phyloP scores from a whole-genome alignment of 2,329 filamentous ascomycete species.

The Elsinoe batatas region DNA sequence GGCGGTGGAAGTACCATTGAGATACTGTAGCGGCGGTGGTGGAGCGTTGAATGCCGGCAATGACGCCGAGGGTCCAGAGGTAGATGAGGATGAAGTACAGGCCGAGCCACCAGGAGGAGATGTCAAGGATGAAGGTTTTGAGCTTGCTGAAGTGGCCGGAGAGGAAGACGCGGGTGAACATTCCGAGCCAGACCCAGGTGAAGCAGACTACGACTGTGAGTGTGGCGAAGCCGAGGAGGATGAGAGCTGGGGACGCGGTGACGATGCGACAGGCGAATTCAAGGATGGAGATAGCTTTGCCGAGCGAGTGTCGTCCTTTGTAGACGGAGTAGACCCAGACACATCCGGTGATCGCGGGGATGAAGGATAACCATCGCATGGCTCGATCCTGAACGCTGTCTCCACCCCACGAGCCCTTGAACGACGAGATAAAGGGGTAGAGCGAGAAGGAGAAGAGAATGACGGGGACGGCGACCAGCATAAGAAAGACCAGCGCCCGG shows the following conservation, averaged over 20 bases:
- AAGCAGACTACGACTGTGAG: slow-evolving; percentile 68
- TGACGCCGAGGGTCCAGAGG: slow-evolving; percentile 83
- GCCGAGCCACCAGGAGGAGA: slow-evolving; percentile 92
- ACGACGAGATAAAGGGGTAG: slow-evolving; percentile 85
- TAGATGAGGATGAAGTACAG: slow-evolving; percentile 87
- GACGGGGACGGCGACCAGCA: slow-evolving; percentile 74
- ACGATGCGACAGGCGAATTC: slow-evolving; percentile 88
- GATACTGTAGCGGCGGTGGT: slow-evolving; percentile 92
- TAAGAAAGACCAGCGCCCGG: slow-evolving; percentile 66
- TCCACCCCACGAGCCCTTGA: slow-evolving; percentile 66
- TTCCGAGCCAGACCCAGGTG: slow-evolving; percentile 93
- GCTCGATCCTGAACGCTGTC: slow-evolving; percentile 70
- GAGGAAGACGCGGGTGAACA: slow-evolving; percentile 93
- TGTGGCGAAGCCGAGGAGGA: slow-evolving; percentile 72
- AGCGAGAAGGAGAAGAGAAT: slow-evolving; percentile 82
- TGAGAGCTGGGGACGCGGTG: slow-evolving; percentile 69
- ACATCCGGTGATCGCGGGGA: slow-evolving; percentile 63
- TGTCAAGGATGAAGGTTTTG: slow-evolving; percentile 67
- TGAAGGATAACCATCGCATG: slow-evolving; percentile 77
- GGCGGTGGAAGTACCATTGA: slow-evolving; percentile 98
- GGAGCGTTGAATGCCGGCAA: slow-evolving; percentile 79
- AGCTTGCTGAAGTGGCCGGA: slow-evolving; percentile 65
- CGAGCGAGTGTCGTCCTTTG: slow-evolving; percentile 68
- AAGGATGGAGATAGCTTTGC: slow-evolving; percentile 75
- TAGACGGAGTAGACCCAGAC: slow-evolving; percentile 78